Evolutionary conservation across 2,329 filamentous ascomycete species (phyloP), one percentile per base, ranked within the genome.

Genomic region (Volutella citrinella): DNA sequence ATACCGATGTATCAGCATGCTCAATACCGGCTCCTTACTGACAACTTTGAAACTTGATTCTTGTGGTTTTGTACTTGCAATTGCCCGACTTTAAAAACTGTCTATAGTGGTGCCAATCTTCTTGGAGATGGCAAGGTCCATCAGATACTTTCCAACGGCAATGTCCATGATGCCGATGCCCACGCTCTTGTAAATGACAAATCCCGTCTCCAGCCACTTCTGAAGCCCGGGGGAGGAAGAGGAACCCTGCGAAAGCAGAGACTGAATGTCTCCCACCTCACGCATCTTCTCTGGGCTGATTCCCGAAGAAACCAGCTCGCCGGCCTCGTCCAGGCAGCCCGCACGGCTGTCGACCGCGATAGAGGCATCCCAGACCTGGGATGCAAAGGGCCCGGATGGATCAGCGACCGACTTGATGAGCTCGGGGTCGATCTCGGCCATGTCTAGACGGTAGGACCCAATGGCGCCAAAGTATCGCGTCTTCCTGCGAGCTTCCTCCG

Each of bases 131-230:
- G 78, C 79, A 50, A 82, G 54, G 17, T 63, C 54, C 6, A 83
- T 65, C 37, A 84, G 47, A 47, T 80, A 72, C 18, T 65, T 64
- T 1, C 78, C 80, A 6, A 82, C 76, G 4, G 80, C 73, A 21
- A 85, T 61, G 60, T 85, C 82, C 78, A 84, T 84, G 40, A 85
- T 54, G 1, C 80, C 80, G 34, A 84, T 56, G 0, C 82, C 82
- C 4, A 85, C 80, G 45, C 76, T 76, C 68, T 86, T 85, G 52
- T 81, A 85, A 20, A 86, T 75, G 1, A 84, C 74, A 53, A 84
- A 80, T 0, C 81, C 82, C 28, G 64, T 67, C 40, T 74, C 68
- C 31, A 83, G 51, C 78, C 80, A 84, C 21, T 79, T 72, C 24
- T 65, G 63, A 44, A 84, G 43, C 14, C 43, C 46, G 3, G 13